phyloP scores from a whole-genome alignment of 2,329 filamentous ascomycete species.

The Cladosporium halotolerans region DNA sequence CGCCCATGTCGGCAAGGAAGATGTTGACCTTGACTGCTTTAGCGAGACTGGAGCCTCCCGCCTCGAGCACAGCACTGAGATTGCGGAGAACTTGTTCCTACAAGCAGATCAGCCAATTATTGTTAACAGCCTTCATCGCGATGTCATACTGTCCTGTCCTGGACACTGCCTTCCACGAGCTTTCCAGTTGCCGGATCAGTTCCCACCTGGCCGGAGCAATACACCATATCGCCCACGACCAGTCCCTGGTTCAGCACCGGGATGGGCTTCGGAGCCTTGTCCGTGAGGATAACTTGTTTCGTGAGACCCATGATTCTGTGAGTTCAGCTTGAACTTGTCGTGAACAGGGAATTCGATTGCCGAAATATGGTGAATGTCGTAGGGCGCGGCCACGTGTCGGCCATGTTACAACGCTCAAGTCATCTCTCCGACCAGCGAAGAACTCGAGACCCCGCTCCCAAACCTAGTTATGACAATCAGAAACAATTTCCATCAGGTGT shows the following conservation, averaged over 20 bases:
- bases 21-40: conserved; percentile 64
- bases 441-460: no score
- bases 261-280: conserved; percentile 23
- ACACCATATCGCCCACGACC: conserved; percentile 56
- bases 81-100: conserved; percentile 54
- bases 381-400: no score
- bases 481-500: no score
- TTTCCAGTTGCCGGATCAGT: conserved; percentile 50
- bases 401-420: no score
- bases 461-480: no score
- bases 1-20: conserved; percentile 59
- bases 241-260: conserved; percentile 26
- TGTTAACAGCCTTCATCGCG: not conserved
- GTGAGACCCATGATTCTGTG: conserved; percentile 16
- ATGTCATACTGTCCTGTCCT: conserved; percentile 45
- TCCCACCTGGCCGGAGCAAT: conserved; percentile 60
- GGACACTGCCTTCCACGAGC: conserved; percentile 52
- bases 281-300: conserved; percentile 23
- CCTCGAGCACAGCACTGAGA: conserved; percentile 53
- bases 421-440: no score
- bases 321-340: no score
- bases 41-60: conserved; percentile 52
- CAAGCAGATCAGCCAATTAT: not conserved
- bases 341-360: no score
- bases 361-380: no score